Base-by-base conservation (phyloP, 345 rosid genomes). In the Bruguiera gymnorhiza region DNA sequence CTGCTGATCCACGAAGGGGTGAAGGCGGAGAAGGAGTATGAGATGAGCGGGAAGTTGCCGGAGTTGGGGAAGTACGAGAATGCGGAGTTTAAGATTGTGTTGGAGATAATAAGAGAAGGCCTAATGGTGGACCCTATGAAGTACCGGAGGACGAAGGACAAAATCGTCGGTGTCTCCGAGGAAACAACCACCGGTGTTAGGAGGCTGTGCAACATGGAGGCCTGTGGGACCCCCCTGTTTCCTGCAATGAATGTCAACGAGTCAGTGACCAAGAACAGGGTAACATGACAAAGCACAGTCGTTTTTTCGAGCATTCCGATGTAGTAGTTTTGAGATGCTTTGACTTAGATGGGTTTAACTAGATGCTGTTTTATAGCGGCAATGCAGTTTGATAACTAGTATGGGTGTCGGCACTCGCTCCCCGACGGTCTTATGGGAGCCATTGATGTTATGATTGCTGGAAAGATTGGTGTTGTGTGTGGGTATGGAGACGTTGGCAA, bases 181-280 rank as follows among this genome's bases (percentile, higher is more conserved):
- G 93, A 90, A 72, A 90, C 96, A 3, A 88, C 91, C 67, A 90
- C 93, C 23, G 93, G 96, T 21, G 93, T 88, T 10, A 88, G 88
- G 86, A 82, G 96, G 80, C 83, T 88, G 60, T 92, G 90, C 65
- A 96, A 92, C 87, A 92, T 88, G 97, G 87, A 90, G 70, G 78
- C 68, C 16, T 85, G 69, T 58, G 97, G 97, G 3, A 74, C 95
- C 19, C 84, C 90, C 9, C 63, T 92, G 71, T 92, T 92, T 87
- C 84, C 96, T 19, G 95, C 95, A 24, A 90, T 88, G 32, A 92
- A 90, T 66, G 98, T 89, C 67, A 92, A 92, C 48, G 98, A 92
- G 86, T 92, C 95, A 34, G 96, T 92, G 72, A 90, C 96, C 72
- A 88, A 92, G 96, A 92, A 96, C 97, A 90, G 90, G 94, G 97